Evolutionary conservation across 331 rosid genomes (phyloP).

Genomic region (Prunus yedoensis): DNA sequence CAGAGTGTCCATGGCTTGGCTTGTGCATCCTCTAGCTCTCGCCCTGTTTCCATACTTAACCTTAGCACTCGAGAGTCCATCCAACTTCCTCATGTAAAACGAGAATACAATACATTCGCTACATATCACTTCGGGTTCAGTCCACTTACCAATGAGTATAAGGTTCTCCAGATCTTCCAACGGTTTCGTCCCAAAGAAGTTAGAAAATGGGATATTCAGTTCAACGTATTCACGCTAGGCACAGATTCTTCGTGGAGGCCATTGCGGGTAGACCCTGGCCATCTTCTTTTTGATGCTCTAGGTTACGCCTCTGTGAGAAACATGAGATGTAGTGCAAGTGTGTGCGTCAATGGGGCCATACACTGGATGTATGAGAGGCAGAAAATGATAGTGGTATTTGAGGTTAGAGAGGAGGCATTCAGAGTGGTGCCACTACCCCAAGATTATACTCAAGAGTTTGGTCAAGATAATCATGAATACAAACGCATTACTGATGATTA

Average conservation of each 20-base stretch:
- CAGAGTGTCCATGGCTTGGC: neutral
- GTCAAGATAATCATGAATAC: neutral
- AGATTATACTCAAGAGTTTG: too few relatives aligned
- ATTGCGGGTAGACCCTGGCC: neutral
- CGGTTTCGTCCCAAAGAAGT: too few relatives aligned
- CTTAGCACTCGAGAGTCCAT: neutral
- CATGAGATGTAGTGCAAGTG: neutral
- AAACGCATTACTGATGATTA: neutral
- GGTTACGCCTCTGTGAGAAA: neutral
- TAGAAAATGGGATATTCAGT: too few relatives aligned
- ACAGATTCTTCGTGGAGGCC: neutral
- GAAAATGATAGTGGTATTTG: neutral
- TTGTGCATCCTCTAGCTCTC: neutral
- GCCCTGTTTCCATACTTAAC: neutral
- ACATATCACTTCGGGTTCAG: neutral
- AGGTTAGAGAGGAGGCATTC: neutral
- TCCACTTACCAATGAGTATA: neutral
- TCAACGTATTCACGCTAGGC: too few relatives aligned
- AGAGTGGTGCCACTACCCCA: neutral
- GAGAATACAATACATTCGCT: too few relatives aligned
- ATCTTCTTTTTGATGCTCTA: neutral
- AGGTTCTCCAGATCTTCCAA: neutral
- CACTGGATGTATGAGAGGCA: neutral
- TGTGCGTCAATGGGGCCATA: too few relatives aligned
- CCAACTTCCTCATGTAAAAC: neutral